Evolutionary conservation across 768 basidiomycete species (phyloP).

Genomic region (Boletus barrowsii): DNA sequence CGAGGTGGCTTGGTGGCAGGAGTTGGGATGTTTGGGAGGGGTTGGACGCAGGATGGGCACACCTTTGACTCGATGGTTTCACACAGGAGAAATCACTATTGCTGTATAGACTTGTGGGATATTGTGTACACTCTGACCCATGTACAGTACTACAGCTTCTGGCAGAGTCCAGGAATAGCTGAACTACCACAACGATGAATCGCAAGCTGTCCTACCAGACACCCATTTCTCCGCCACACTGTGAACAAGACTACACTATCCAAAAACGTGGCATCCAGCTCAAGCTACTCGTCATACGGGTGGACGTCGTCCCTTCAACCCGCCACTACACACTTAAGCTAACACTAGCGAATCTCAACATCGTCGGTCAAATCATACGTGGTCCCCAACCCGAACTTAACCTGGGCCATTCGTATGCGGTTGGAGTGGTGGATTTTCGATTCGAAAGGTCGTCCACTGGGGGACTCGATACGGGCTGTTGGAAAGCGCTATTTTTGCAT

Average conservation of each 20-base stretch:
- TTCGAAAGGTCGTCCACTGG: neutral
- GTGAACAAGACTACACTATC: slow-evolving; percentile 7
- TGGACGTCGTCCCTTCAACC: neutral
- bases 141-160: too few relatives aligned
- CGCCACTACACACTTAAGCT: neutral
- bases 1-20: slow-evolving; percentile 54
- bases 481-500: slow-evolving; percentile 3
- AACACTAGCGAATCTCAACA: neutral
- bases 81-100: too few relatives aligned
- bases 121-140: too few relatives aligned
- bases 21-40: slow-evolving; percentile 69
- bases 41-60: slow-evolving; percentile 43
- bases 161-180: too few relatives aligned
- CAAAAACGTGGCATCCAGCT: slow-evolving; percentile 11
- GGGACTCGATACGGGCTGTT: neutral
- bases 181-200: neutral
- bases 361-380: neutral
- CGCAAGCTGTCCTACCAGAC: neutral
- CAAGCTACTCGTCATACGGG: slow-evolving; percentile 4
- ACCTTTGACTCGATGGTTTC: slow-evolving; percentile 9
- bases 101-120: too few relatives aligned
- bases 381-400: neutral
- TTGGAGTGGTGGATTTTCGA: slow-evolving; percentile 10
- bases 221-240: neutral
- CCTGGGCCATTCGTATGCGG: neutral